Base-by-base conservation (phyloP, 2,329 filamentous ascomycete genomes). In the Colletotrichum sp. region DNA sequence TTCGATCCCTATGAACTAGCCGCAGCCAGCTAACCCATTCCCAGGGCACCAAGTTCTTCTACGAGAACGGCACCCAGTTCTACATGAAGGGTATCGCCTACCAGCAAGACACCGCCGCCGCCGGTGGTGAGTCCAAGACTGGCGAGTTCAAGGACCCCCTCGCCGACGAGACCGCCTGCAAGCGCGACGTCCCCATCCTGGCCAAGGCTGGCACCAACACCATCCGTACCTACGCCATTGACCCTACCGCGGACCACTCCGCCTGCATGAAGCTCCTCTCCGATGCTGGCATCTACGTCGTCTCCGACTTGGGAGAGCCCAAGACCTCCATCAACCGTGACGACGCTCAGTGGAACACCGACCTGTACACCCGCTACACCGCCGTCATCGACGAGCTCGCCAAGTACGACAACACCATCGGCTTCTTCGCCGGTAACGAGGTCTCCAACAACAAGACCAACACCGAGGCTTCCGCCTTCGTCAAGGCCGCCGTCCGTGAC, bases 391-490 rank as follows among this genome's bases (percentile, higher is more conserved):
- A 99, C 83, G 90, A 91, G 78, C 88, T 99, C 81, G 89, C 91
- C 80, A 90, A 94, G 83, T 99, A 98, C 90, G 90, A 92, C 86
- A 99, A 99, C 87, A 93, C 95, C 67, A 93, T 99, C 78, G 97
- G 97, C 81, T 99, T 99, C 93, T 99, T 99, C 85, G 96, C 96
- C 80, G 97, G 97, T 84, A 99, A 99, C 87, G 97, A 99, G 88
- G 97, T 99, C 77, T 94, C 95, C 81, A 98, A 98, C 90, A 91
- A 93, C 81, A 89, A 90, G 80, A 96, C 93, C 90, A 98, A 98
- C 91, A 99, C 96, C 67, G 88, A 91, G 77, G 95, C 96, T 67
- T 97, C 95, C 77, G 96, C 96, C 79, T 99, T 94, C 85, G 97
- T 99, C 87, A 99, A 99, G 92, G 97, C 96, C 77, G 96, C 97